Conservation (phyloP, 2,329 filamentous ascomycete species). For the Aspergillus costaricaensis region DNA sequence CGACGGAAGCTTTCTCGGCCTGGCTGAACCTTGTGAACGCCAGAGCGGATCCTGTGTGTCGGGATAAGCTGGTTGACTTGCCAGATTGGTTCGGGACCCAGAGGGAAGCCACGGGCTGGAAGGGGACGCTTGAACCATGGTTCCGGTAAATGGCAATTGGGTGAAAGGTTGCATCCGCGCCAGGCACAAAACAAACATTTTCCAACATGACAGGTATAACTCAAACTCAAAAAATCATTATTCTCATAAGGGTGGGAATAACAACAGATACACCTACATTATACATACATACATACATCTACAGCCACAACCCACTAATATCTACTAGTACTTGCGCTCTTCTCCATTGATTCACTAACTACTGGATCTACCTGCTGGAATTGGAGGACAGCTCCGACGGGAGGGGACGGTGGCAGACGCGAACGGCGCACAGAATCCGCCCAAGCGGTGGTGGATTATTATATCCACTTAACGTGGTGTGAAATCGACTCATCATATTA, state of each 20-base stretch:
- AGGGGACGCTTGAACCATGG: neutral
- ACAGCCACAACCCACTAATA: too few species aligned
- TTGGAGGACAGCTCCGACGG: neutral
- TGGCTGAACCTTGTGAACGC: conserved; percentile 13
- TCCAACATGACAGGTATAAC: neutral
- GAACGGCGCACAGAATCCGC: neutral
- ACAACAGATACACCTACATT: too few species aligned
- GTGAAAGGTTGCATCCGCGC: neutral
- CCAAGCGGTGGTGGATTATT: neutral
- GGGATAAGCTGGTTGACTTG: neutral
- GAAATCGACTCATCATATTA: conserved; percentile 7
- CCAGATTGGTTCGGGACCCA: neutral
- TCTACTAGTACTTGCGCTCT: too few species aligned
- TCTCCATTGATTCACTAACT: too few species aligned
- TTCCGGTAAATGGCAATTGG: neutral
- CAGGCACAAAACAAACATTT: neutral
- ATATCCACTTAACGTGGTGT: conserved; percentile 8
- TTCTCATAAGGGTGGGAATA: neutral
- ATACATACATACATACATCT: too few species aligned
- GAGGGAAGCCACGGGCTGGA: neutral
- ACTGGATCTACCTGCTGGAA: too few species aligned
- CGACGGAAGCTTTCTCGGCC: conserved; percentile 11
- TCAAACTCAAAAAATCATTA: neutral
- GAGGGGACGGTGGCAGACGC: neutral
- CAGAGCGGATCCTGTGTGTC: conserved; percentile 16